Conservation (phyloP, 371 early-diverging fungal genomes). For the Mortierella sp. region DNA sequence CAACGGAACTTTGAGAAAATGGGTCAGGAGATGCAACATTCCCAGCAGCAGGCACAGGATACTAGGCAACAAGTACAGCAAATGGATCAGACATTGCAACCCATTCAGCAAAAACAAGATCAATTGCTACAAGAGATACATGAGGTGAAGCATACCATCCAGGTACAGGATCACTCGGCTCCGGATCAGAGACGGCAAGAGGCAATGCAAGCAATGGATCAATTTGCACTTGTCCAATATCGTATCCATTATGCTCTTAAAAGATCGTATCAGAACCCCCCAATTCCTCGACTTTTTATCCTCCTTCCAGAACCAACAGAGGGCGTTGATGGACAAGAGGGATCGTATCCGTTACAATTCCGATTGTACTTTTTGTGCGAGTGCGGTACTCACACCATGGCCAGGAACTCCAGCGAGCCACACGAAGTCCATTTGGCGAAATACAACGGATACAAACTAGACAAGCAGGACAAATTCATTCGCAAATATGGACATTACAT, state of each 20-base stretch:
- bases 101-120: no score
- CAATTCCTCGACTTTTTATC: conserved; percentile 28
- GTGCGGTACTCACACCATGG: conserved; percentile 3
- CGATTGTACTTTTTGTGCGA: conserved; percentile 1
- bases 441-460: conserved; percentile 4
- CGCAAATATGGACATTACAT: conserved; percentile 2
- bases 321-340: background rate
- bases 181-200: no score
- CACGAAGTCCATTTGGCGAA: conserved; percentile 5
- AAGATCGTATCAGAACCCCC: conserved; percentile 22
- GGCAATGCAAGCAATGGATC: conserved; percentile 6
- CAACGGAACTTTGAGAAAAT: no score
- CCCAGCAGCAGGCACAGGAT: no score
- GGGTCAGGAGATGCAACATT: no score
- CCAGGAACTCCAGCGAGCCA: background rate
- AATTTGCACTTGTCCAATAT: conserved; percentile 5
- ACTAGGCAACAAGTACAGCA: no score
- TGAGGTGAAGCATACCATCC: no score
- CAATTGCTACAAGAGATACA: no score
- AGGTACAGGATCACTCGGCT: no score
- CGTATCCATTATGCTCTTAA: conserved; percentile 7
- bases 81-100: no score
- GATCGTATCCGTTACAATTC: background rate
- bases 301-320: conserved; percentile 13
- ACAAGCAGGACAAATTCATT: background rate